These are phyloP conservation scores for Eucommia ulmoides DNA, from an alignment of 257 asterid species.

Conservation along the genomic window DNA sequence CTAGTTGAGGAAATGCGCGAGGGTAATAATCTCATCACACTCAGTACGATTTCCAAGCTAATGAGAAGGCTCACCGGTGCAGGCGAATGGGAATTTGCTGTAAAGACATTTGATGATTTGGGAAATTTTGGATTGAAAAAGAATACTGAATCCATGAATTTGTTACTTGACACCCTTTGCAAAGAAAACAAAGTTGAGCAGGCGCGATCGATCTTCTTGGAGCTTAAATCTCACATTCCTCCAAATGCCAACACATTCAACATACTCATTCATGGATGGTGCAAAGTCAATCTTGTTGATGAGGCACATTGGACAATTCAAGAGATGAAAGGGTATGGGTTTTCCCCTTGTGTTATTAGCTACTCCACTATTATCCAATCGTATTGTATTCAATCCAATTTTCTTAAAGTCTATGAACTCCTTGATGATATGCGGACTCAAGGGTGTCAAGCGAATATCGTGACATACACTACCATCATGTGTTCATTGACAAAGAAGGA, in stretches of 20 bases:
- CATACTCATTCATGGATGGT: constrained; percentile 82
- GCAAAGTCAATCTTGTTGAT: constrained; percentile 64
- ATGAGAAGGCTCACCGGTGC: constrained; percentile 81
- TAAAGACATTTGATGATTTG: constrained; percentile 44
- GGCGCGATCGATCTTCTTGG: constrained; percentile 52
- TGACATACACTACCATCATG: constrained; percentile 69
- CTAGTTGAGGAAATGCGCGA: constrained; percentile 40
- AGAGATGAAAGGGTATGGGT: constrained; percentile 76
- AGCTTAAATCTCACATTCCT: constrained; percentile 43
- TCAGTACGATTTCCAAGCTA: constrained; percentile 48
- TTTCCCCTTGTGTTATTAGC: constrained; percentile 60
- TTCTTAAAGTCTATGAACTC: constrained; percentile 39
- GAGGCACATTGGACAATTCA: constrained; percentile 92
- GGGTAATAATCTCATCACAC: constrained; percentile 25
- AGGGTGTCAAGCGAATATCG: constrained; percentile 49
- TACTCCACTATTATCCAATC: constrained; percentile 60
- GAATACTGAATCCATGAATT: constrained; percentile 63
- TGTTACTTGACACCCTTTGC: constrained; percentile 72
- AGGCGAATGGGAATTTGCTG: constrained; percentile 68
- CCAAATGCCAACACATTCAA: constrained; percentile 69
- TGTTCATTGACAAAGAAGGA: constrained; percentile 50
- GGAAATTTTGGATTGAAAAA: constrained; percentile 50
- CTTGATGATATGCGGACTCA: constrained; percentile 72
- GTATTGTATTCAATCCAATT: constrained; percentile 43
- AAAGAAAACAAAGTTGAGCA: constrained; percentile 51